Evolutionary conservation across 768 basidiomycete species (phyloP).

Genomic region (Brasilioporus rufonigricans): DNA sequence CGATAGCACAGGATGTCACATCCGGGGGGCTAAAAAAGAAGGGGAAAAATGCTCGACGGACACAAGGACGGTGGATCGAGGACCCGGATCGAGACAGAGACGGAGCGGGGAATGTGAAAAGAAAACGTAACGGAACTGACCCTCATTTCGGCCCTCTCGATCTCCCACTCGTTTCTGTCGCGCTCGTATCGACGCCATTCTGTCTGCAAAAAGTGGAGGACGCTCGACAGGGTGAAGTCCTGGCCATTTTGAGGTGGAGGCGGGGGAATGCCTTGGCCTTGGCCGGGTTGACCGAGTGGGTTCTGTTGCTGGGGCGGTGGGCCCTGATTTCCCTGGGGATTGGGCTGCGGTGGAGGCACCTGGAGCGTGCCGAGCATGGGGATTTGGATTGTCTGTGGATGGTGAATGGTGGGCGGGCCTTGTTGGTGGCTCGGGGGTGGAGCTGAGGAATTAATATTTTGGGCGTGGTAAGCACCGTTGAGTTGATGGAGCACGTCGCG

Average conservation of each 20-base stretch:
- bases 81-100: not conserved
- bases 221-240: slow-evolving; percentile 90
- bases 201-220: slow-evolving; percentile 95
- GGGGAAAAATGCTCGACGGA: not conserved
- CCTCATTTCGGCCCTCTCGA: slow-evolving; percentile 98
- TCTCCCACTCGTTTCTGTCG: slow-evolving; percentile 99
- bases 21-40: not conserved
- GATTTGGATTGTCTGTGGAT: slow-evolving; percentile 46
- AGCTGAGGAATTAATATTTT: slow-evolving; percentile 15
- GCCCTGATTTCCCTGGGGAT: slow-evolving; percentile 35
- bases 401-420: slow-evolving; percentile 34
- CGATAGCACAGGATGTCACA: not conserved
- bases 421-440: slow-evolving; percentile 17
- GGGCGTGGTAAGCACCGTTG: slow-evolving; percentile 30
- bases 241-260: slow-evolving; percentile 85
- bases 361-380: slow-evolving; percentile 76
- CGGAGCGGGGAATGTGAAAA: not conserved
- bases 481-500: slow-evolving; percentile 31
- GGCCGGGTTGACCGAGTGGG: slow-evolving; percentile 52
- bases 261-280: slow-evolving; percentile 59
- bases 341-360: slow-evolving; percentile 53
- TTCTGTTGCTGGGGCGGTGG: slow-evolving; percentile 55
- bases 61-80: not conserved
- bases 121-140: slow-evolving; percentile 46
- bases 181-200: slow-evolving; percentile 98